Evolutionary conservation across 2,329 filamentous ascomycete genomes (phyloP).

Genomic region (Fusarium redolens): DNA sequence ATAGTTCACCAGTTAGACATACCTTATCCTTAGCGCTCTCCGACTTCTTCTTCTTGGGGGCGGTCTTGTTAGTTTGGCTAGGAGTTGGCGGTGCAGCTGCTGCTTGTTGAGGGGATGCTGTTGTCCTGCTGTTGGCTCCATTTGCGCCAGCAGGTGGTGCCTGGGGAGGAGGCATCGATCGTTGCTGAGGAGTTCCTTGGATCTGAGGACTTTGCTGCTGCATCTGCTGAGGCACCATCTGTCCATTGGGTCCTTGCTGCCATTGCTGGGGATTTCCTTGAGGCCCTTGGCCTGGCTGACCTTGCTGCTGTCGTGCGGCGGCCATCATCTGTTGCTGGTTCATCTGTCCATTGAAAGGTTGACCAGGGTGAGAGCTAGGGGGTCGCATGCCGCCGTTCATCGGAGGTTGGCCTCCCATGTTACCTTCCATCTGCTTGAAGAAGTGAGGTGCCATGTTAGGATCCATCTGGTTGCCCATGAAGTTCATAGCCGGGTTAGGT

Average conservation of each 20-base stretch:
- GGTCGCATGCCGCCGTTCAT: slow-evolving; percentile 75
- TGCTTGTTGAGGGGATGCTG: slow-evolving; percentile 71
- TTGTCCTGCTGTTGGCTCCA: slow-evolving; percentile 65
- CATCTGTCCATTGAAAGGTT: slow-evolving; percentile 68
- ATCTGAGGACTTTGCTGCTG: slow-evolving; percentile 58
- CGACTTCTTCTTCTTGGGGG: slow-evolving; percentile 80
- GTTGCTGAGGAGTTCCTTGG: slow-evolving; percentile 78
- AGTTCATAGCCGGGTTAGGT: slow-evolving; percentile 70
- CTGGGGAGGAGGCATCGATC: slow-evolving; percentile 75
- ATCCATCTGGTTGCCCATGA: slow-evolving; percentile 72
- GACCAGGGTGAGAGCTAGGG: slow-evolving; percentile 73
- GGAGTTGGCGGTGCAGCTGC: slow-evolving; percentile 81
- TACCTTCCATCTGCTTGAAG: slow-evolving; percentile 67
- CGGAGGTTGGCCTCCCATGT: slow-evolving; percentile 54
- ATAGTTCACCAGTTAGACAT: slow-evolving; percentile 47
- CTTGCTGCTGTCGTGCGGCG: slow-evolving; percentile 51
- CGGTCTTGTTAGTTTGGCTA: slow-evolving; percentile 76
- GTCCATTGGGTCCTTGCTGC: slow-evolving; percentile 56
- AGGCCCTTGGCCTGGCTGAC: slow-evolving; percentile 49
- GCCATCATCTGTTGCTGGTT: slow-evolving; percentile 68
- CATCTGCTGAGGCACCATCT: slow-evolving; percentile 55
- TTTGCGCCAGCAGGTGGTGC: slow-evolving; percentile 62
- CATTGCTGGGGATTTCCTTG: slow-evolving; percentile 52
- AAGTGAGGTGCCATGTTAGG: slow-evolving; percentile 70
- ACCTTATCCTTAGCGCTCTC: slow-evolving; percentile 77